A percentile compares a stretch with the other conserved stretches of the same genome.
These are phyloP conservation scores for Pestalotiopsis sp. DNA, from an alignment of 2,329 filamentous ascomycete genomes.

Conservation along the genomic window DNA sequence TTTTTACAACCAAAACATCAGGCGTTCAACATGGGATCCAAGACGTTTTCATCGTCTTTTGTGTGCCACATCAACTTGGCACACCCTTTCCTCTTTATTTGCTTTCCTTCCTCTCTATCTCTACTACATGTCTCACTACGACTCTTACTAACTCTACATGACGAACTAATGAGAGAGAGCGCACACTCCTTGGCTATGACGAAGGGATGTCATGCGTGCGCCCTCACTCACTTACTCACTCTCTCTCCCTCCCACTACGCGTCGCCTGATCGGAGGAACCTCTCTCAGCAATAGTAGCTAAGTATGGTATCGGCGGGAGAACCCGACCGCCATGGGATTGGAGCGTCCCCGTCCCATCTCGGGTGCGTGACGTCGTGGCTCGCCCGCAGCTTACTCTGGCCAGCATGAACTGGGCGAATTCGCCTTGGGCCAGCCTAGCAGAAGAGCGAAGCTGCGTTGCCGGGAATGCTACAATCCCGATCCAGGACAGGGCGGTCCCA, in stretches of 20 bases:
- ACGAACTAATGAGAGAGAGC: neutral
- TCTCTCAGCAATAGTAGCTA: neutral
- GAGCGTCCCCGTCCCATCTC: neutral
- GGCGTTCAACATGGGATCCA: slow-evolving; percentile 79
- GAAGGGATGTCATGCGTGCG: neutral
- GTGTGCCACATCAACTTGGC: slow-evolving; percentile 71
- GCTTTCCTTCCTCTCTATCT: slow-evolving; percentile 30
- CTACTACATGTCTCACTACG: slow-evolving; percentile 20
- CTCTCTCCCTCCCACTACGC: neutral
- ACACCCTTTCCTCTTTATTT: slow-evolving; percentile 37
- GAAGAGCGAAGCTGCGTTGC: neutral
- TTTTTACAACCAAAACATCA: slow-evolving; percentile 86
- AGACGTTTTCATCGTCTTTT: slow-evolving; percentile 61
- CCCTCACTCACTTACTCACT: too few relatives aligned
- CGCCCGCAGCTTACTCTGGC: neutral
- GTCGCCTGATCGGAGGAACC: neutral
- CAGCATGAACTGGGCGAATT: neutral
- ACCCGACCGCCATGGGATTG: neutral
- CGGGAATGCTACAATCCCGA: neutral
- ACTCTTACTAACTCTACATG: neutral
- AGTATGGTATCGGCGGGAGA: neutral
- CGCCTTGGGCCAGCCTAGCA: neutral
- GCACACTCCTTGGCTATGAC: neutral
- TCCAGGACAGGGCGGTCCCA: neutral
- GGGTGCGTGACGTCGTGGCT: neutral